phyloP scores from a whole-genome alignment of 2,329 filamentous ascomycete genomes.

The Claviceps maximensis region DNA sequence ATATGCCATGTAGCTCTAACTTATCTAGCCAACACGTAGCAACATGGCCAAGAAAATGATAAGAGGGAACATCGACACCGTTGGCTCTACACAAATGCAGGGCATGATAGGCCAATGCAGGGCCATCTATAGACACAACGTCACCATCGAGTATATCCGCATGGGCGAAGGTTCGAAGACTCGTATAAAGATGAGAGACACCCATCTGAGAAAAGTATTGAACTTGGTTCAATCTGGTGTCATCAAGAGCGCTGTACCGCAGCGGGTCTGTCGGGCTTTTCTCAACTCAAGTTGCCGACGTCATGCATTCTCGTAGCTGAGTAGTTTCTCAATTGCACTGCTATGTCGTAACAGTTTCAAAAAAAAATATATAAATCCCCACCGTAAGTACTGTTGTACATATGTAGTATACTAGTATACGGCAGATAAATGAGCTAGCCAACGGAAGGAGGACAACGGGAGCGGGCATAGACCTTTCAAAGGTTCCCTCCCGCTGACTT shows the following conservation, averaged over 20 bases:
- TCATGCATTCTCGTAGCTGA: no score
- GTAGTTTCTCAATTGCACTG: background rate
- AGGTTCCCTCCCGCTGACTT: no score
- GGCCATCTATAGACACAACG: conserved; percentile 56
- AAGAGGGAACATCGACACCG: conserved; percentile 44
- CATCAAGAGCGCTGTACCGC: background rate
- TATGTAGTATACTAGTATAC: no score
- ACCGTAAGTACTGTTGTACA: no score
- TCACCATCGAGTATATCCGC: conserved; percentile 26
- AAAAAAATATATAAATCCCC: no score
- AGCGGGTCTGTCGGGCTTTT: background rate
- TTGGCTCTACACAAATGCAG: conserved; percentile 42
- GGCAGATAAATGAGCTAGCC: no score
- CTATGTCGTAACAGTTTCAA: no score
- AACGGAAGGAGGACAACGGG: no score
- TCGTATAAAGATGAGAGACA: conserved; percentile 40
- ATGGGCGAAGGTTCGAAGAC: conserved; percentile 39
- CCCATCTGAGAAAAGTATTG: conserved; percentile 32
- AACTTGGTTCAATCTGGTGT: background rate
- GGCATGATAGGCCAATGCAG: conserved; percentile 63
- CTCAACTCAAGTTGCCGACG: background rate
- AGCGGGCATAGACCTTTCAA: no score
- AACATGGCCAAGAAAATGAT: conserved; percentile 46
- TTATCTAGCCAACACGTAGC: conserved; percentile 50
- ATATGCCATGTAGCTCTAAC: conserved; percentile 40